These are phyloP conservation scores for Aspergillus oerlinghausenensis DNA, from an alignment of 2,329 filamentous ascomycete species.

Conservation along the genomic window DNA sequence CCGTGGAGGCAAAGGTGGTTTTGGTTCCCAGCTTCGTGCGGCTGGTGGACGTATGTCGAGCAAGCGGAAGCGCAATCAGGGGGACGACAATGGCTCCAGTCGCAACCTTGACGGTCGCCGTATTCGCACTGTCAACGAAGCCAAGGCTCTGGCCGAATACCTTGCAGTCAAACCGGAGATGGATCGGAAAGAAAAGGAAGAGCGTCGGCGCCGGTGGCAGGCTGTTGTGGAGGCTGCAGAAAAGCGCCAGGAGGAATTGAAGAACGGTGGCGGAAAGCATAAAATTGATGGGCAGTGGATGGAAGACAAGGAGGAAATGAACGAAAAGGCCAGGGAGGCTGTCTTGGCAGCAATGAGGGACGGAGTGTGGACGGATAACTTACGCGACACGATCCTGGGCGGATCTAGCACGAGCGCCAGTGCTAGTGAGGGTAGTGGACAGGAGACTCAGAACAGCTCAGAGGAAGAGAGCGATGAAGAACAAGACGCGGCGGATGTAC, in stretches of 20 bases:
- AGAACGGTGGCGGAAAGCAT: constrained; percentile 63
- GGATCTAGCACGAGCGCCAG: constrained; percentile 37
- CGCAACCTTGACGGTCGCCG: constrained; percentile 89
- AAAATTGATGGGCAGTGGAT: constrained; percentile 85
- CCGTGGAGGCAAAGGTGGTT: constrained; percentile 93
- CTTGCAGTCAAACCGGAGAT: constrained; percentile 94
- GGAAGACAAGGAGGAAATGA: constrained; percentile 87
- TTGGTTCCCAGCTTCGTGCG: constrained; percentile 92
- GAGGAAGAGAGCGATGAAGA: constrained; percentile 37
- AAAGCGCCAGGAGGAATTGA: constrained; percentile 75
- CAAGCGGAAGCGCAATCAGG: constrained; percentile 78
- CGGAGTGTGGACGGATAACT: constrained; percentile 41
- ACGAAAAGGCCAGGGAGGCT: constrained; percentile 75
- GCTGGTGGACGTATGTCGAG: constrained; percentile 98
- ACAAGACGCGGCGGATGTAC: constrained; percentile 29
- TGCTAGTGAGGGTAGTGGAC: constrained; percentile 35
- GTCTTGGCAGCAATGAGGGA: constrained; percentile 70
- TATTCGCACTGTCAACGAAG: constrained; percentile 86
- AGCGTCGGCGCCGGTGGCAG: constrained; percentile 75
- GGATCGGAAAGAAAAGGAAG: constrained; percentile 90
- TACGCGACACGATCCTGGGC: constrained; percentile 33
- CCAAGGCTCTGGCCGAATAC: constrained; percentile 92
- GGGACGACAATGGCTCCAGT: constrained; percentile 82
- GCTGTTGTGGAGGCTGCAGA: constrained; percentile 82
- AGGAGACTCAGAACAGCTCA: constrained; percentile 25